Evolutionary conservation across 2,329 filamentous ascomycete species (phyloP).

Genomic region (Zymoseptoria tritici): DNA sequence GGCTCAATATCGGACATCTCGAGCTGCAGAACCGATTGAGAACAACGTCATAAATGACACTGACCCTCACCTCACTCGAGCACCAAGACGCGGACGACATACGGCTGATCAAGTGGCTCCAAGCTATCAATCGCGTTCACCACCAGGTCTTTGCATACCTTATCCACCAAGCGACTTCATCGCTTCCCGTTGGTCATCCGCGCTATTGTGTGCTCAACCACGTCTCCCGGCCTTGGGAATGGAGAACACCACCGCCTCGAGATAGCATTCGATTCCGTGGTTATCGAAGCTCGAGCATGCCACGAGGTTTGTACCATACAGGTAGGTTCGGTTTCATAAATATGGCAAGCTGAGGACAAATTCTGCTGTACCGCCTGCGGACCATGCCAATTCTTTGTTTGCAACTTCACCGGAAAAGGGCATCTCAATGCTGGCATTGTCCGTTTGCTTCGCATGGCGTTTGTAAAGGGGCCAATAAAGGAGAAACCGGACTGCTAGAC

Average conservation of each 20-base stretch:
- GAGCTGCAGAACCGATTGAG: too few relatives aligned
- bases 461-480: not conserved
- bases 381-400: not conserved
- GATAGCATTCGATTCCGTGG: not conserved
- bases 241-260: not conserved
- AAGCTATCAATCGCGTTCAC: too few relatives aligned
- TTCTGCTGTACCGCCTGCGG: not conserved
- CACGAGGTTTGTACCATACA: not conserved
- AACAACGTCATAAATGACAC: too few relatives aligned
- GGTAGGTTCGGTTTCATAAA: not conserved
- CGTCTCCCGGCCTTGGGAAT: too few relatives aligned
- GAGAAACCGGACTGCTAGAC: not conserved
- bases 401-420: not conserved
- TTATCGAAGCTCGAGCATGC: not conserved
- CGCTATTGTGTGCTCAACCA: too few relatives aligned
- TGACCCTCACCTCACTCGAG: too few relatives aligned
- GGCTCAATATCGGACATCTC: too few relatives aligned
- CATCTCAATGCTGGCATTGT: not conserved
- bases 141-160: too few relatives aligned
- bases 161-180: too few relatives aligned
- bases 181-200: too few relatives aligned
- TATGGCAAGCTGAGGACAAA: not conserved
- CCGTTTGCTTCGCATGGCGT: not conserved
- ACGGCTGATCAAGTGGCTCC: too few relatives aligned
- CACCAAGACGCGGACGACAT: too few relatives aligned